phyloP scores from a whole-genome alignment of 192 early-diverging fungal species.

The Linnemannia elongata region DNA sequence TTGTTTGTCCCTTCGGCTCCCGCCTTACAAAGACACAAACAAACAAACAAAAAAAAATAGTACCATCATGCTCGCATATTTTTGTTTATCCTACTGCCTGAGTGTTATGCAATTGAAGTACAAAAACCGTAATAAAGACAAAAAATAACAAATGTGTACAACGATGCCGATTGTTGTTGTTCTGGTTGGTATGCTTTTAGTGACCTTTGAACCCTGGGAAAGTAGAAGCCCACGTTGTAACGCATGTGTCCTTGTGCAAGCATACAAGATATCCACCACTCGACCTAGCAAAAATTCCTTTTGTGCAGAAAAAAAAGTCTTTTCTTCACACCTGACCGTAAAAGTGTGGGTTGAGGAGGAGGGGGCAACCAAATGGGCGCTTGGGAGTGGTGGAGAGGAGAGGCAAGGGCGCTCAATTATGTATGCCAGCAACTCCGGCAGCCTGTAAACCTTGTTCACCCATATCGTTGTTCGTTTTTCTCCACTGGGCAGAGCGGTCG shows the following conservation, averaged over 20 bases:
- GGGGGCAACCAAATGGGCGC: neutral
- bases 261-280: neutral
- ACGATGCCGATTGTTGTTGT: neutral
- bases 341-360: neutral
- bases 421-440: slow-evolving; percentile 10
- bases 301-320: neutral
- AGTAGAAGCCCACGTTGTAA: neutral
- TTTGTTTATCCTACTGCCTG: neutral
- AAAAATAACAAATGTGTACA: neutral
- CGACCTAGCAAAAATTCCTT: neutral
- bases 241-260: neutral
- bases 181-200: neutral
- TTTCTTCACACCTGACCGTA: neutral
- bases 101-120: neutral
- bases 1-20: neutral
- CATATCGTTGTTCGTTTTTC: slow-evolving; percentile 8
- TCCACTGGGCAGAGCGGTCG: slow-evolving; percentile 21
- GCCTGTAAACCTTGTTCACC: slow-evolving; percentile 26
- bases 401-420: neutral
- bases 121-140: neutral
- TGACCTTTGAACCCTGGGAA: slow-evolving; percentile 6
- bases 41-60: neutral
- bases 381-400: neutral
- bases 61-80: neutral
- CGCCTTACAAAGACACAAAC: neutral